phyloP scores from a whole-genome alignment of 2,329 filamentous ascomycete species.

The Colletotrichum karsti region DNA sequence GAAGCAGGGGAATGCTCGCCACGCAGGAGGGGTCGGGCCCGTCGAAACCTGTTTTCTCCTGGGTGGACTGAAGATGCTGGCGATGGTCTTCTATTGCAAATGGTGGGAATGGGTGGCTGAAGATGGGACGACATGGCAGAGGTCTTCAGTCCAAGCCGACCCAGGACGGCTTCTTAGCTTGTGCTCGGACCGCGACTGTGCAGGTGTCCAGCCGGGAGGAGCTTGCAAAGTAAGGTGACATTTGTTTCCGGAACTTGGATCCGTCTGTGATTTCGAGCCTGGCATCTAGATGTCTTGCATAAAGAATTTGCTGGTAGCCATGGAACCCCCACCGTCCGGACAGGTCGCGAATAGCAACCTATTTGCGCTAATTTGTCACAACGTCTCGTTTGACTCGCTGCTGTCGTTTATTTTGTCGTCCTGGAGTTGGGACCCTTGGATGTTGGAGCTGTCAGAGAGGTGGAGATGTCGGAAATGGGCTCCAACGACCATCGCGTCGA shows the following conservation, averaged over 20 bases:
- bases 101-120: neutral
- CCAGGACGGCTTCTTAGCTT: neutral
- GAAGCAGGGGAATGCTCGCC: conserved; percentile 20
- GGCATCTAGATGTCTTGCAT: neutral
- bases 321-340: neutral
- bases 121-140: conserved; percentile 14
- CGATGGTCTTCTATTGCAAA: neutral
- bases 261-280: neutral
- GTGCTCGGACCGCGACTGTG: conserved; percentile 16
- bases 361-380: conserved; percentile 10
- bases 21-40: neutral
- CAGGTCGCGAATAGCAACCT: neutral
- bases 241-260: conserved; percentile 4
- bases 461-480: conserved; percentile 1
- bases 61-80: neutral
- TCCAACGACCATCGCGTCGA: neutral
- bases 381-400: conserved; percentile 2
- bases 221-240: conserved; percentile 19
- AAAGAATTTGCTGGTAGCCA: neutral
- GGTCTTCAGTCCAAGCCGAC: neutral
- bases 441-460: too few species aligned
- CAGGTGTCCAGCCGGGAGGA: neutral
- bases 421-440: neutral
- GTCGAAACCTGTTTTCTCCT: conserved; percentile 16
- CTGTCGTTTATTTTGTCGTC: neutral